A percentile compares a stretch with the other conserved stretches of the same genome.
phyloP scores from a whole-genome alignment of 2,329 filamentous ascomycete genomes.

The Graphilbum ipis-grandicollis region DNA sequence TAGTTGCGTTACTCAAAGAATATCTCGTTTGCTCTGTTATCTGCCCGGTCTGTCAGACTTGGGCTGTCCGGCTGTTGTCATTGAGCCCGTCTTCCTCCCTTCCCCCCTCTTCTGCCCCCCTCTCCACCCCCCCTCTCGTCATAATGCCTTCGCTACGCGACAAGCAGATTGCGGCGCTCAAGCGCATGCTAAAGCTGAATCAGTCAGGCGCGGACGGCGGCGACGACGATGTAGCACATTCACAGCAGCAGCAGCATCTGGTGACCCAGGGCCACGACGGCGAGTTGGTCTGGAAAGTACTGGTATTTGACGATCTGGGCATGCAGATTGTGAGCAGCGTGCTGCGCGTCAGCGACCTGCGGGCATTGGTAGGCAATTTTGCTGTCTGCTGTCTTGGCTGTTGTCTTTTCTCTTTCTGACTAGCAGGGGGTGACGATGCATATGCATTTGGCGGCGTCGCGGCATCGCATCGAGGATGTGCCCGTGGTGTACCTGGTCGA shows the following conservation, averaged over 20 bases:
- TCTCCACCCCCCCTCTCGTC: background rate
- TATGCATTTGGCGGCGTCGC: conserved; percentile 65
- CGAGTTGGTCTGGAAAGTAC: conserved; percentile 91
- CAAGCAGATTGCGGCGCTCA: conserved; percentile 37
- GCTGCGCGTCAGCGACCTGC: conserved; percentile 78
- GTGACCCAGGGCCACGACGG: conserved; percentile 72
- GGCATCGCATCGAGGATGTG: conserved; percentile 89
- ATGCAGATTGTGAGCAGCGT: conserved; percentile 96
- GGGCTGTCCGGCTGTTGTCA: no score
- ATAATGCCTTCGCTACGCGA: conserved; percentile 9
- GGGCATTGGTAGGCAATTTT: conserved; percentile 38
- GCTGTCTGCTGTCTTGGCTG: background rate
- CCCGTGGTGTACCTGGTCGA: conserved; percentile 95
- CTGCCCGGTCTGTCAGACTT: no score
- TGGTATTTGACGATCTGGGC: conserved; percentile 83
- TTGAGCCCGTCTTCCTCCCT: no score
- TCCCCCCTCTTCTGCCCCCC: background rate
- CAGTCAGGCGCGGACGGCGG: conserved; percentile 41
- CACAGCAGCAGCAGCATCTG: conserved; percentile 37
- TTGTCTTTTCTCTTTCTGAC: background rate
- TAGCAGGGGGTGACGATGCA: conserved; percentile 73
- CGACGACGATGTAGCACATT: conserved; percentile 45
- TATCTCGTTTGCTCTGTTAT: no score
- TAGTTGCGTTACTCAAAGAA: no score
- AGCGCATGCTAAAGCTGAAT: conserved; percentile 92